Conservation (phyloP, 1,284 basidiomycete genomes). For the Ceratobasidium papillatum region DNA sequence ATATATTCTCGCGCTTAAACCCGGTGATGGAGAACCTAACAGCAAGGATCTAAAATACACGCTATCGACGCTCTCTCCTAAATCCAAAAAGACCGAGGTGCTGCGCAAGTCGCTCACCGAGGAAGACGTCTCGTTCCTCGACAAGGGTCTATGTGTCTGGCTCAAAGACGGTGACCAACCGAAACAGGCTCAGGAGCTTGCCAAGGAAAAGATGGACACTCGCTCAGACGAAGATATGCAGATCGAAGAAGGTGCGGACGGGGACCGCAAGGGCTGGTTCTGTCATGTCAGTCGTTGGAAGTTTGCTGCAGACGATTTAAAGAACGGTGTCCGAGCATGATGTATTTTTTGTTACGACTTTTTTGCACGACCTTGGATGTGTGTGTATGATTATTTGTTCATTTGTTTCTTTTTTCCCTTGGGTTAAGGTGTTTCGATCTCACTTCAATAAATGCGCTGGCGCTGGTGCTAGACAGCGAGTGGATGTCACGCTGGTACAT, state of each 20-base stretch:
- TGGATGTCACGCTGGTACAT: constrained; percentile 33
- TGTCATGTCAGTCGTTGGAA: constrained; percentile 36
- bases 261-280: constrained; percentile 37
- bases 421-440: background rate
- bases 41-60: constrained; percentile 19
- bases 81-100: constrained; percentile 38
- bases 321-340: background rate
- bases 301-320: constrained; percentile 26
- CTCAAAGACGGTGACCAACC: constrained; percentile 20
- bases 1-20: constrained; percentile 24
- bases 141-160: constrained; percentile 42
- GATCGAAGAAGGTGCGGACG: constrained; percentile 1
- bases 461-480: constrained; percentile 4
- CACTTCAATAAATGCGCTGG: constrained; percentile 18
- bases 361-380: constrained; percentile 28
- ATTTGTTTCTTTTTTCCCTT: background rate
- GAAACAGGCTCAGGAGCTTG: background rate
- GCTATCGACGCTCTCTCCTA: constrained; percentile 19
- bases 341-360: constrained; percentile 24
- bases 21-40: background rate
- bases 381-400: constrained; percentile 38
- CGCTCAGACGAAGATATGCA: background rate
- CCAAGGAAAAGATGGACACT: constrained; percentile 26
- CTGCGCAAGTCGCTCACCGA: constrained; percentile 32
- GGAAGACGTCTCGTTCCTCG: constrained; percentile 36